Percentiles rank a stretch among this genome's conserved stretches.
These are phyloP conservation scores for Aureobasidium sp. DNA, from an alignment of 2,329 filamentous ascomycete genomes.

Conservation along the genomic window DNA sequence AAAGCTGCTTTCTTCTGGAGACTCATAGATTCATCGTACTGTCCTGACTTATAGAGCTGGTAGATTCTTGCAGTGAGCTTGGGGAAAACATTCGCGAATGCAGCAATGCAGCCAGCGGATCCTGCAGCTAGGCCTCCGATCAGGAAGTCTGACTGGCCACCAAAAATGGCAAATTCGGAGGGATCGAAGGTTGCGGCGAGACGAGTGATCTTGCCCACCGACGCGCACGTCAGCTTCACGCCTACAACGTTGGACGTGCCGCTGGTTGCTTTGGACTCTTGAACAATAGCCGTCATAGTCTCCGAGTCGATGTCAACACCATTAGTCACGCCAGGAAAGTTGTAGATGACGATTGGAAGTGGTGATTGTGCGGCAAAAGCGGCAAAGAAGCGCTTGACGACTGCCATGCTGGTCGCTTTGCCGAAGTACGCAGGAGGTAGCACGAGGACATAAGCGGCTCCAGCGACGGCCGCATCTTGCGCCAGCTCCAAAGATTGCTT, in stretches of 20 bases:
- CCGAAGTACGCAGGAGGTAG: slow-evolving; percentile 41
- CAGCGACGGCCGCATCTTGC: slow-evolving; percentile 33
- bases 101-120: slow-evolving; percentile 44
- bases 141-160: slow-evolving; percentile 63
- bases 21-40: slow-evolving; percentile 50
- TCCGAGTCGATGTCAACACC: slow-evolving; percentile 62
- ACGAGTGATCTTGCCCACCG: slow-evolving; percentile 53
- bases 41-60: slow-evolving; percentile 52
- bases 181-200: slow-evolving; percentile 47
- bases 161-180: slow-evolving; percentile 55
- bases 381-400: slow-evolving; percentile 37
- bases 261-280: slow-evolving; percentile 24
- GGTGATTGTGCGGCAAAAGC: slow-evolving; percentile 52
- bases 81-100: slow-evolving; percentile 49
- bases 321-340: slow-evolving; percentile 61
- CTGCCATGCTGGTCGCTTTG: slow-evolving; percentile 34
- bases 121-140: slow-evolving; percentile 42
- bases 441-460: slow-evolving; percentile 37
- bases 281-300: slow-evolving; percentile 46
- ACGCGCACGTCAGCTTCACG: slow-evolving; percentile 58
- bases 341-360: slow-evolving; percentile 62
- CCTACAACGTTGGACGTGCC: slow-evolving; percentile 51
- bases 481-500: slow-evolving; percentile 38
- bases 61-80: slow-evolving; percentile 53
- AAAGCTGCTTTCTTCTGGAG: slow-evolving; percentile 57